Base-by-base conservation (phyloP, 495 filamentous ascomycete genomes). In the Xylaria acuta region DNA sequence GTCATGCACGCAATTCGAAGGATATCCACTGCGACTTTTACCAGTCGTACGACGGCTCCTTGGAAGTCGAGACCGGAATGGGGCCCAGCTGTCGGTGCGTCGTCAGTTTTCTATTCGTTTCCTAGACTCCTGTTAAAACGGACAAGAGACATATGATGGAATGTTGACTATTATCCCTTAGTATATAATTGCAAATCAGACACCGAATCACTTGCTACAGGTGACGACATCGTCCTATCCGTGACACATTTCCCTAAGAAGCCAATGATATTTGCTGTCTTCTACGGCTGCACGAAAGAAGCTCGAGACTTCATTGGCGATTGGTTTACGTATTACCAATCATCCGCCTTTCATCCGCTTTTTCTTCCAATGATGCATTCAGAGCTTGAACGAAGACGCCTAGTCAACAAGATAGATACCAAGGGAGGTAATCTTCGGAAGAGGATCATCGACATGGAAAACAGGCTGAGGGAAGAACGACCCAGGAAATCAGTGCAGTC, bases 111-210 rank as follows among this genome's bases (percentile, higher is more conserved):
- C 18, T 16, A 20, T 27, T 22, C 12, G 34, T 7, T 20, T 62
- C 32, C 59, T 4, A 38, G 34, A 12, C 14, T n/a, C 18, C 1
- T 22, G 8, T 41, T 7, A 40, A 8, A 25, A 25, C 20, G 5
- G 34, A 38, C 18, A 25, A 41, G 7, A 45, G 5, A 30, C n/a
- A 27, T 18, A 9, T 16, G 11, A 38, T 51, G 41, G 8, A 20
- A 6, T n/a, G 22, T 12, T 71, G 30, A 72, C 40, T 16, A 27
- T 3, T n/a, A 34, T 22, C 25, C 2, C 27, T 34, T 63, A 74
- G 72, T 74, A 25, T 74, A 74, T 43, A 60, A 43, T n/a, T 74
- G 59, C 68, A 71, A 64, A 63, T 74, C 60, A 51, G 67, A 74
- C 40, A 65, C 58, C 7, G 47, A 32, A 38, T 60, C 72, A 22